These are phyloP conservation scores for Trichoderma aggressivum DNA, from an alignment of 2,329 filamentous ascomycete species.

Conservation along the genomic window DNA sequence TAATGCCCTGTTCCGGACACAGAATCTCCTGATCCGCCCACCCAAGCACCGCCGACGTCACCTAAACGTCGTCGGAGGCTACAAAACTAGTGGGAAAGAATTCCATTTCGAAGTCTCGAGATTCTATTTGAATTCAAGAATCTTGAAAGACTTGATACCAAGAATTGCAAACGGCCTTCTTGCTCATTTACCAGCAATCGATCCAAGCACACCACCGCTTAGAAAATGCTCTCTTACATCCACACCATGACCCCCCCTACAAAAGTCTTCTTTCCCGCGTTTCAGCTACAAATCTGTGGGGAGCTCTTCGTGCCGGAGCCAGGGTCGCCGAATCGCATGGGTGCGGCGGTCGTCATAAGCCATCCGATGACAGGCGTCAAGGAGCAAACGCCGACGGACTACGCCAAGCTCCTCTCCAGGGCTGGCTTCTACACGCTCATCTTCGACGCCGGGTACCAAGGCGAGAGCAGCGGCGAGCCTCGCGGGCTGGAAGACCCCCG, in stretches of 20 bases:
- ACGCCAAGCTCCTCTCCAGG: slow-evolving; percentile 31
- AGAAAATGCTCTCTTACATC: background rate
- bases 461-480: slow-evolving; percentile 35
- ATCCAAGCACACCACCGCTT: background rate
- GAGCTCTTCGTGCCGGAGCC: slow-evolving; percentile 13
- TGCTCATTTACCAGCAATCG: background rate
- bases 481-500: slow-evolving; percentile 37
- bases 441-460: slow-evolving; percentile 40
- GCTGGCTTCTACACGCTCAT: slow-evolving; percentile 33
- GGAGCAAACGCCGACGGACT: slow-evolving; percentile 36
- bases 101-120: background rate
- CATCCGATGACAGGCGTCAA: slow-evolving; percentile 36
- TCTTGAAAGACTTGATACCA: background rate
- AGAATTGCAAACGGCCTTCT: background rate
- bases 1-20: background rate
- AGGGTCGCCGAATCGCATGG: background rate
- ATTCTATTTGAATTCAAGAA: background rate
- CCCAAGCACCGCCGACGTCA: slow-evolving; percentile 13
- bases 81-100: background rate
- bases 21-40: background rate
- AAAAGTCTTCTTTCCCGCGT: slow-evolving; percentile 9
- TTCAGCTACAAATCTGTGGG: slow-evolving; percentile 10
- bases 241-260: background rate
- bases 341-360: slow-evolving; percentile 27
- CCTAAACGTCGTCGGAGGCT: slow-evolving; percentile 3